Conservation (phyloP, 1,284 basidiomycete genomes). For the Athelia sp. region DNA sequence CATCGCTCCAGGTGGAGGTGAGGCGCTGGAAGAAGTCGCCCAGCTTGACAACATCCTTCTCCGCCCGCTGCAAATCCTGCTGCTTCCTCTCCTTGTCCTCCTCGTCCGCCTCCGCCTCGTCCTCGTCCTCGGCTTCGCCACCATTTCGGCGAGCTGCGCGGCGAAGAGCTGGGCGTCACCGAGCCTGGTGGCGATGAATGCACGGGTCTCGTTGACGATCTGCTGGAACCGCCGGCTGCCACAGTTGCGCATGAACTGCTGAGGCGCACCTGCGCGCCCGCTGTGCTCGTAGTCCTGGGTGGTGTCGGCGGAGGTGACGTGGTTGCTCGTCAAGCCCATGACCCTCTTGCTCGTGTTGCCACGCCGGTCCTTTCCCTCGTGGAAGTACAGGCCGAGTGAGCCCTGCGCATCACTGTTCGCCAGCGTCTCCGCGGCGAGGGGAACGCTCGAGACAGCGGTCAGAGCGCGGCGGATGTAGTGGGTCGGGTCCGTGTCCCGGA, state of each 20-base stretch:
- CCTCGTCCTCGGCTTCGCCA: neutral
- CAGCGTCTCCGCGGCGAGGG: constrained; percentile 12
- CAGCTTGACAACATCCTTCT: constrained; percentile 11
- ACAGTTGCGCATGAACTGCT: constrained; percentile 13
- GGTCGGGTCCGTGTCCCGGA: constrained; percentile 11
- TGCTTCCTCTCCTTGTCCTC: constrained; percentile 3
- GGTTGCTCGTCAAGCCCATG: constrained; percentile 12
- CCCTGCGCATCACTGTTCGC: constrained; percentile 9
- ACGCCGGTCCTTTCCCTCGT: constrained; percentile 11
- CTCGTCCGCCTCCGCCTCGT: neutral
- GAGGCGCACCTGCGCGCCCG: neutral
- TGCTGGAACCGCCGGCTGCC: constrained; percentile 12
- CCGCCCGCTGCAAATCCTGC: constrained; percentile 7
- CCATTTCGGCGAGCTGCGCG: constrained; percentile 6
- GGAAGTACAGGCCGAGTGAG: constrained; percentile 4
- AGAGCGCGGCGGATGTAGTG: constrained; percentile 11
- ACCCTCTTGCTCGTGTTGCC: constrained; percentile 12
- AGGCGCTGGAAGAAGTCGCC: constrained; percentile 7
- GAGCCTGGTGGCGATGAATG: constrained; percentile 8
- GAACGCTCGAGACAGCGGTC: constrained; percentile 12
- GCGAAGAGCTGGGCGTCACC: constrained; percentile 4
- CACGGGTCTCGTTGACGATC: constrained; percentile 10
- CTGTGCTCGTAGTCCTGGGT: constrained; percentile 9
- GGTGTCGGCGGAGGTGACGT: constrained; percentile 12
- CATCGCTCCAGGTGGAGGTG: constrained; percentile 11